Conservation (phyloP, 306 rosid genomes). For the Vigna reflexopilosa region DNA sequence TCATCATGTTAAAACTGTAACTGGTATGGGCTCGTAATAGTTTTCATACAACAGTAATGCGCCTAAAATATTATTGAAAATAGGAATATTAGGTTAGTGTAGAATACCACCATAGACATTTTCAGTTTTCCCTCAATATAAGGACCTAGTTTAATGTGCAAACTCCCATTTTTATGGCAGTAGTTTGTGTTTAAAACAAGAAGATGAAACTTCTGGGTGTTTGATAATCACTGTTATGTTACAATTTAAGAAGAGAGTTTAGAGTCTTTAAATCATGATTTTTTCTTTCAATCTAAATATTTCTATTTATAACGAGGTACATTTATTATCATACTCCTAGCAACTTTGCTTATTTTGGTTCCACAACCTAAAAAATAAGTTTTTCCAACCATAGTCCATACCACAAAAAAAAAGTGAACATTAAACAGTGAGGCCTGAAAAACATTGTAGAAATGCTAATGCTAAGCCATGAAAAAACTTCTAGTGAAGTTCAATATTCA, state of each 20-base stretch:
- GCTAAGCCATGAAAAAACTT: not conserved
- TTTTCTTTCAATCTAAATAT: constrained; percentile 1
- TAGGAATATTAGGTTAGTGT: constrained; percentile 5
- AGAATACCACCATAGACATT: not conserved
- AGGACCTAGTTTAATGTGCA: not conserved
- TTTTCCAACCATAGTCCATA: not conserved
- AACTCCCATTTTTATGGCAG: not conserved
- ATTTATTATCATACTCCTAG: not conserved
- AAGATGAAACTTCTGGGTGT: not conserved
- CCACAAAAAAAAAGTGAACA: not conserved
- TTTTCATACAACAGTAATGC: not conserved
- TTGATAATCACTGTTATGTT: not conserved
- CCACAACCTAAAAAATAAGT: constrained; percentile 5
- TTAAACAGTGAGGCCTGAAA: constrained; percentile 21
- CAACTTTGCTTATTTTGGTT: constrained; percentile 22
- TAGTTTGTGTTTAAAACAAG: not conserved
- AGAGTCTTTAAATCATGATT: not conserved
- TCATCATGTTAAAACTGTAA: not conserved
- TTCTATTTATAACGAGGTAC: not conserved
- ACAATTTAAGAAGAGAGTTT: not conserved
- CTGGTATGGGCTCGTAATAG: not conserved
- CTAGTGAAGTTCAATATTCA: constrained; percentile 26
- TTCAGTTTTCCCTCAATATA: not conserved
- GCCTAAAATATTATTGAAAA: not conserved
- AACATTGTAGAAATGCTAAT: not conserved